A percentile compares a stretch with the other conserved stretches of the same genome.
Evolutionary conservation across 495 filamentous ascomycete genomes (phyloP).

Genomic region (Aspergillus avenaceus): DNA sequence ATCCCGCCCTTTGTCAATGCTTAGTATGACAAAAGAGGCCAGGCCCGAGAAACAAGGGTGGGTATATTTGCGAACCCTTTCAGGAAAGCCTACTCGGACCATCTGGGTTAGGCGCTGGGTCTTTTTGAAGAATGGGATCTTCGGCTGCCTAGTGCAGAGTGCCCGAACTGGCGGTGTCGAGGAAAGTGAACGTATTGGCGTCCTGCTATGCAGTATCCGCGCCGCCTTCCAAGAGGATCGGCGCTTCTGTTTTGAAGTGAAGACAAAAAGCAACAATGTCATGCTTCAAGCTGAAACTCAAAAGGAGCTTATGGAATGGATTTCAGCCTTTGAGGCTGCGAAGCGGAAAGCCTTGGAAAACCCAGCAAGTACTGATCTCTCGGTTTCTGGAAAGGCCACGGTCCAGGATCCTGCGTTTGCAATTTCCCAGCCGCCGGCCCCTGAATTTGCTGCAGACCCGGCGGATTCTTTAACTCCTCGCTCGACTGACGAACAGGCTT

Average conservation of each 20-base stretch:
- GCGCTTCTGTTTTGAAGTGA: slow-evolving; percentile 96
- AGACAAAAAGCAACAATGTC: slow-evolving; percentile 90
- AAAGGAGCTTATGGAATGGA: slow-evolving; percentile 83
- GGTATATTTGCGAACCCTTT: slow-evolving; percentile 77
- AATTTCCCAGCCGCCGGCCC: slow-evolving; percentile 81
- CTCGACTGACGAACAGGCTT: slow-evolving; percentile 48
- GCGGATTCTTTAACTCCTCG: slow-evolving; percentile 63
- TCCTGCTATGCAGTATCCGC: slow-evolving; percentile 86
- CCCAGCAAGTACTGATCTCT: slow-evolving; percentile 57
- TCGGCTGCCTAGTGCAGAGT: slow-evolving; percentile 91
- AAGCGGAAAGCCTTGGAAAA: slow-evolving; percentile 89
- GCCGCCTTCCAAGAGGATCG: slow-evolving; percentile 90
- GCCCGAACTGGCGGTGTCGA: slow-evolving; percentile 80
- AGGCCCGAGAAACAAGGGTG: slow-evolving; percentile 86
- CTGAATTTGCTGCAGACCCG: slow-evolving; percentile 79
- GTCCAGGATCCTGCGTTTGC: slow-evolving; percentile 81
- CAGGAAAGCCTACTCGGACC: slow-evolving; percentile 83
- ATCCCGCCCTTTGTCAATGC: slow-evolving; percentile 60
- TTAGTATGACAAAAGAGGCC: slow-evolving; percentile 34
- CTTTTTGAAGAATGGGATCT: slow-evolving; percentile 90
- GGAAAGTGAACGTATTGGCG: slow-evolving; percentile 93
- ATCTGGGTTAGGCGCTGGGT: slow-evolving; percentile 91
- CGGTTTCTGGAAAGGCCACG: slow-evolving; percentile 50
- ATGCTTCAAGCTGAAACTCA: slow-evolving; percentile 93
- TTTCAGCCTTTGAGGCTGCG: slow-evolving; percentile 84